Evolutionary conservation across 1,139 yeast genomes (phyloP).

Genomic region (Suhomyces bokatorum): DNA sequence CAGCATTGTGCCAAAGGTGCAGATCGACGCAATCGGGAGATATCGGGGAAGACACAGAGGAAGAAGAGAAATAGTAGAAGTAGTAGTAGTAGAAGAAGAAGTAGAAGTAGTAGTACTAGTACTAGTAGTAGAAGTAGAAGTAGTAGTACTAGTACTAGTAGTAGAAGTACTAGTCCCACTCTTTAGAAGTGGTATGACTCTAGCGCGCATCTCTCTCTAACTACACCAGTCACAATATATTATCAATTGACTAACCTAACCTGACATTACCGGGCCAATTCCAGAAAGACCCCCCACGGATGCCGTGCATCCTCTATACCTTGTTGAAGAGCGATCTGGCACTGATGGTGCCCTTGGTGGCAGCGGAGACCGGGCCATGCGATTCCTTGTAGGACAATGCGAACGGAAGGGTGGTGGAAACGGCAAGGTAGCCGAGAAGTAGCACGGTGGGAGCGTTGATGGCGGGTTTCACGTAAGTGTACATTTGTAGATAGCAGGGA

Average conservation of each 20-base stretch:
- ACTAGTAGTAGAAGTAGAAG: too few relatives aligned
- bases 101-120: too few relatives aligned
- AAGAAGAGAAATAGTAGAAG: background rate
- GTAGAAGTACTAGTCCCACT: too few relatives aligned
- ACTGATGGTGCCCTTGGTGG: slow-evolving; percentile 38
- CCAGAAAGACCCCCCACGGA: slow-evolving; percentile 2
- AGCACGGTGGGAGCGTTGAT: slow-evolving; percentile 27
- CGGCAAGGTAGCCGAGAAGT: slow-evolving; percentile 41
- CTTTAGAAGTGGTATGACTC: too few relatives aligned
- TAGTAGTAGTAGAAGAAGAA: too few relatives aligned
- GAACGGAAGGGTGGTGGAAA: slow-evolving; percentile 46
- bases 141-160: too few relatives aligned
- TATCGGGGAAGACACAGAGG: background rate
- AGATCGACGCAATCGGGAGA: background rate
- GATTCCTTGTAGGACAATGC: slow-evolving; percentile 45
- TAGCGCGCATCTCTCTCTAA: too few relatives aligned
- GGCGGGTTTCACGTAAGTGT: slow-evolving; percentile 11
- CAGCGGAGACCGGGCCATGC: slow-evolving; percentile 18
- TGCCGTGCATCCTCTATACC: slow-evolving; percentile 22
- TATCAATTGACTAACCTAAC: slow-evolving; percentile 5
- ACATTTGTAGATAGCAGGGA: slow-evolving; percentile 1
- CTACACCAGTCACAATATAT: background rate
- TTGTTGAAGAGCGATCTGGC: slow-evolving; percentile 43
- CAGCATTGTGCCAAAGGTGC: background rate
- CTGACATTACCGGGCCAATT: slow-evolving; percentile 1